These are phyloP conservation scores for Lactarius hatsudake DNA, from an alignment of 768 basidiomycete species.

Conservation along the genomic window DNA sequence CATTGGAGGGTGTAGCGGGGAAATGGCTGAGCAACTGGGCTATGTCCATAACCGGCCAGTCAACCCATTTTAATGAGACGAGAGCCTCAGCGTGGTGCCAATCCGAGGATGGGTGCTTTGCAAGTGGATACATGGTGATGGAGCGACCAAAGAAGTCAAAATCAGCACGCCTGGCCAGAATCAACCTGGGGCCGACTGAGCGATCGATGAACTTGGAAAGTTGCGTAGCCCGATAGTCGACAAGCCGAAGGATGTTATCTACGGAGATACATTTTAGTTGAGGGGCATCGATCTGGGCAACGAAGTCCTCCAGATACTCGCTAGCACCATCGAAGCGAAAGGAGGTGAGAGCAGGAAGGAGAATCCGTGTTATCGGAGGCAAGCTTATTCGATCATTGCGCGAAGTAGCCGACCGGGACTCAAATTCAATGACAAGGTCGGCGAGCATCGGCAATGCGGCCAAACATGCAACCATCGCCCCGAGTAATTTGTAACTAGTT, in stretches of 20 bases:
- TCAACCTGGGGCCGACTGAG: background rate
- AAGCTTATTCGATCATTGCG: background rate
- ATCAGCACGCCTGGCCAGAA: too few relatives aligned
- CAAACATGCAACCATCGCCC: background rate
- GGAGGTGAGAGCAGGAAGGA: background rate
- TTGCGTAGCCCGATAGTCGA: background rate
- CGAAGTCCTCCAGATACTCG: background rate
- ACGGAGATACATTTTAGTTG: background rate
- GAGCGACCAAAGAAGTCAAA: too few relatives aligned
- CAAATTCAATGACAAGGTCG: background rate
- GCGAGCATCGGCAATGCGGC: background rate
- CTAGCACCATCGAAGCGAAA: background rate
- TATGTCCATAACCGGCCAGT: background rate
- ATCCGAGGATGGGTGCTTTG: too few relatives aligned
- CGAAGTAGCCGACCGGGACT: background rate
- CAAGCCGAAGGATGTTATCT: background rate
- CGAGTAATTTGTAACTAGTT: background rate
- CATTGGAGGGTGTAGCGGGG: too few relatives aligned
- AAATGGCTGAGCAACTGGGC: too few relatives aligned
- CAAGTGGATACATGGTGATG: too few relatives aligned
- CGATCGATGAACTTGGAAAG: background rate
- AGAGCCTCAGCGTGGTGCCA: too few relatives aligned
- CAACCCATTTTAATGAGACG: background rate
- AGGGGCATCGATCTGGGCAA: background rate
- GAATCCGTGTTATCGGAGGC: background rate